Evolutionary conservation across 164 flowering plant genomes (phyloP).

Genomic region (Echeveria elegans): DNA sequence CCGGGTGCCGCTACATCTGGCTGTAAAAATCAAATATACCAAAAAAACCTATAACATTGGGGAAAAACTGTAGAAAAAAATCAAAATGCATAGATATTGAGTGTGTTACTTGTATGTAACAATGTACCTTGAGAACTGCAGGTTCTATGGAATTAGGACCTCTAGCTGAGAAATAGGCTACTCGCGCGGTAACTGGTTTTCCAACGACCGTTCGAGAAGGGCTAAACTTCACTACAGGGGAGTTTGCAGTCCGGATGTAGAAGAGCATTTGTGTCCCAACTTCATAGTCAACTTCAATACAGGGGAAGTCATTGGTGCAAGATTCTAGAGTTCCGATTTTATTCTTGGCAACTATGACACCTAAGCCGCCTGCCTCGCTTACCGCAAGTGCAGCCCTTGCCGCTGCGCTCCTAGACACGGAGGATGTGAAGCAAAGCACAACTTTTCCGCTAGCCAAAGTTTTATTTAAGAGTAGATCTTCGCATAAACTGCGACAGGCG

Average conservation of each 20-base stretch:
- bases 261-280: constrained; percentile 28
- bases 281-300: constrained; percentile 28
- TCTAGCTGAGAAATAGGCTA: constrained; percentile 38
- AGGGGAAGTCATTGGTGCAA: constrained; percentile 19
- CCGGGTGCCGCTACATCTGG: constrained; percentile 49
- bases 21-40: constrained; percentile 15
- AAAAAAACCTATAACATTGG: not conserved
- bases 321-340: constrained; percentile 10
- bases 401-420: not conserved
- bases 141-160: constrained; percentile 38
- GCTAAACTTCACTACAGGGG: constrained; percentile 29
- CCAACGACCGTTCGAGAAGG: constrained; percentile 27
- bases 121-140: constrained; percentile 30
- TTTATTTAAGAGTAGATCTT: constrained; percentile 13
- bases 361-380: constrained; percentile 18
- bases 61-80: not conserved
- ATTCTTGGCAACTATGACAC: constrained; percentile 19
- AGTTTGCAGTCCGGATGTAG: constrained; percentile 29
- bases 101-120: too few relatives aligned
- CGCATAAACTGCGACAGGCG: constrained; percentile 20
- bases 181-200: constrained; percentile 21
- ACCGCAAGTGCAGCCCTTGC: constrained; percentile 10
- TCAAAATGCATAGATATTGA: too few relatives aligned
- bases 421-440: constrained; percentile 18
- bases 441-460: constrained; percentile 15